Conservation (phyloP, 345 rosid species). For the Melaleuca alternifolia region DNA sequence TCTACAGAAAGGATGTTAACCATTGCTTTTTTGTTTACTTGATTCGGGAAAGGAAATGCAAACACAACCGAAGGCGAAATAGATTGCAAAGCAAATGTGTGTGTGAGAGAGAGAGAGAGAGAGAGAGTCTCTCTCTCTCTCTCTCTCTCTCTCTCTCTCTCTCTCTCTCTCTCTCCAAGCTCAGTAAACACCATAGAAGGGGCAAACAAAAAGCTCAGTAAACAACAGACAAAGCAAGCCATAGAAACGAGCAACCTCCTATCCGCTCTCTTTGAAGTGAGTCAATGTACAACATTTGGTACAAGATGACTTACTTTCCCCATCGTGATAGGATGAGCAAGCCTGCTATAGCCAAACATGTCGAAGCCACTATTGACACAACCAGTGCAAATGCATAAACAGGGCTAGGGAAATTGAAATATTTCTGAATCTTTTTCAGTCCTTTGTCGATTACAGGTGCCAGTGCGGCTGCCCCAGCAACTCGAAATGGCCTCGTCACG, state of each 20-base stretch:
- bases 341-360: conserved; percentile 9
- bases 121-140: too few species aligned
- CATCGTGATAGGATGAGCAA: conserved; percentile 28
- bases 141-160: too few species aligned
- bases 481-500: conserved; percentile 29
- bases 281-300: not conserved
- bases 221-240: not conserved
- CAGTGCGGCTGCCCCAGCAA: conserved; percentile 30
- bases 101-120: not conserved
- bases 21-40: not conserved
- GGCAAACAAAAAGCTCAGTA: not conserved
- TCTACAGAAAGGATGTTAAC: not conserved
- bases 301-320: conserved; percentile 10
- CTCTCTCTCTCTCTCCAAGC: too few species aligned
- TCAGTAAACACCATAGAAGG: not conserved
- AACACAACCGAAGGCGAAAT: not conserved
- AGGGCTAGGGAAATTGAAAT: conserved; percentile 14
- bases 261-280: not conserved
- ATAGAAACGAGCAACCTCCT: not conserved
- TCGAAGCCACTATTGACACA: conserved; percentile 13
- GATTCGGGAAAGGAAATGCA: not conserved
- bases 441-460: conserved; percentile 23
- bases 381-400: conserved; percentile 25
- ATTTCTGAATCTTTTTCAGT: conserved; percentile 21
- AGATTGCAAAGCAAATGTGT: not conserved